These are phyloP conservation scores for Melastoma malabathricum DNA, from an alignment of 345 rosid genomes.

Conservation along the genomic window DNA sequence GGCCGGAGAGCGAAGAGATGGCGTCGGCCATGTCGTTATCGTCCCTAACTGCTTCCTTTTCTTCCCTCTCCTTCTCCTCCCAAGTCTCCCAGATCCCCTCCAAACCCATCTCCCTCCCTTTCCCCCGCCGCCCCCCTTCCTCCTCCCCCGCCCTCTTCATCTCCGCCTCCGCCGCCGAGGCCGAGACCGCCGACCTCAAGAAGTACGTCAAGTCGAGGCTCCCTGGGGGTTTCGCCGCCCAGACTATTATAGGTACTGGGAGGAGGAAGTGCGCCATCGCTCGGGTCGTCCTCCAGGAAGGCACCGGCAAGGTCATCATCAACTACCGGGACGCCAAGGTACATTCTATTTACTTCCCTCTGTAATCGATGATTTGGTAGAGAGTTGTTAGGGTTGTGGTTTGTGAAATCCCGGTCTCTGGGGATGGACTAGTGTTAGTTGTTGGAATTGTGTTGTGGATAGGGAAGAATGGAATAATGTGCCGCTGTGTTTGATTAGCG, in stretches of 20 bases:
- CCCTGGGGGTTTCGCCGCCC: slow-evolving; percentile 91
- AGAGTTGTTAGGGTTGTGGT: neutral
- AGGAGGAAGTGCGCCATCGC: slow-evolving; percentile 88
- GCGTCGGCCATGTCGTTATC: slow-evolving; percentile 33
- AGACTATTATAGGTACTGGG: slow-evolving; percentile 75
- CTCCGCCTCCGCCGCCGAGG: slow-evolving; percentile 25
- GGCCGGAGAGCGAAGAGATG: slow-evolving; percentile 16
- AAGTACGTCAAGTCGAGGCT: slow-evolving; percentile 74
- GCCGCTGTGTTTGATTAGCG: too few species aligned
- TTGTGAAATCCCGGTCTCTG: too few species aligned
- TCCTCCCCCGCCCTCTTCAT: slow-evolving; percentile 38
- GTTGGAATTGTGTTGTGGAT: too few species aligned
- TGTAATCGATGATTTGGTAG: neutral
- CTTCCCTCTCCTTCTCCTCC: slow-evolving; percentile 73
- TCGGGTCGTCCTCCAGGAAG: slow-evolving; percentile 88
- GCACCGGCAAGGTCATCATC: slow-evolving; percentile 70
- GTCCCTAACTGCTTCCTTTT: slow-evolving; percentile 47
- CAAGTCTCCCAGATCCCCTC: slow-evolving; percentile 39
- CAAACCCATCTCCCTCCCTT: slow-evolving; percentile 17
- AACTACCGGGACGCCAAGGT: slow-evolving; percentile 89
- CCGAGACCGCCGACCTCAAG: slow-evolving; percentile 37
- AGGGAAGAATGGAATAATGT: too few species aligned
- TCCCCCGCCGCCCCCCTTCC: slow-evolving; percentile 16
- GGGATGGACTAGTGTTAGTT: too few species aligned
- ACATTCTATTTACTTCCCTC: neutral